A percentile compares a stretch with the other conserved stretches of the same genome.
phyloP scores from a whole-genome alignment of 306 rosid genomes.

The Pyrus bretschneideri region DNA sequence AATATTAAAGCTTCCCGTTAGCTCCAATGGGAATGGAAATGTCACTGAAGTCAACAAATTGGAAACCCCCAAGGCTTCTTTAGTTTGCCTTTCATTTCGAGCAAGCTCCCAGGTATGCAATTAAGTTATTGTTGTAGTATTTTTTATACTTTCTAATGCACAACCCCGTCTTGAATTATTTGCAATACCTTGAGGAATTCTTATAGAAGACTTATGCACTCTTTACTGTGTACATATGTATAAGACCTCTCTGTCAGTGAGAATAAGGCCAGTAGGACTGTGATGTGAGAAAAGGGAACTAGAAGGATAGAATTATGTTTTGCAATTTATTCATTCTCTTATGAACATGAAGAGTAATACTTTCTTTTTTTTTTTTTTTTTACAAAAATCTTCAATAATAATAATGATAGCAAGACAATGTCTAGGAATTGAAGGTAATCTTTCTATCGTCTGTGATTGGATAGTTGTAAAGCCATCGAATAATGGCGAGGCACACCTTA shows the following conservation, averaged over 20 bases:
- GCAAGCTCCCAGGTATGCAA: conserved; percentile 65
- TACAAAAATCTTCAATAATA: background rate
- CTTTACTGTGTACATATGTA: background rate
- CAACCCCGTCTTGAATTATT: background rate
- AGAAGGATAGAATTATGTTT: background rate
- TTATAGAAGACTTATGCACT: background rate
- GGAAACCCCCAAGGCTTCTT: conserved; percentile 49
- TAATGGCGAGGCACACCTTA: background rate
- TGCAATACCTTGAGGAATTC: background rate
- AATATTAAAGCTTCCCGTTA: conserved; percentile 59
- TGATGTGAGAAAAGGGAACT: background rate
- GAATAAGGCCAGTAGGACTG: no score
- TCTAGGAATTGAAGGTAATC: background rate
- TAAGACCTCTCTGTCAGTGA: background rate
- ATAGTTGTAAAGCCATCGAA: background rate
- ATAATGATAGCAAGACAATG: background rate
- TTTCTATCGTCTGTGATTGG: background rate
- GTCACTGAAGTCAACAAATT: conserved; percentile 28
- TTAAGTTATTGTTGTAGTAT: background rate
- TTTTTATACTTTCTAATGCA: background rate
- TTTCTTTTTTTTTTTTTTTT: no score
- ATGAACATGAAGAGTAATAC: background rate
- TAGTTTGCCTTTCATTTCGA: conserved; percentile 76
- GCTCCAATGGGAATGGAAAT: conserved; percentile 23
- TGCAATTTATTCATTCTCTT: background rate